phyloP scores from a whole-genome alignment of 2,329 filamentous ascomycete genomes.

The Pseudocercospora fijiensis region DNA sequence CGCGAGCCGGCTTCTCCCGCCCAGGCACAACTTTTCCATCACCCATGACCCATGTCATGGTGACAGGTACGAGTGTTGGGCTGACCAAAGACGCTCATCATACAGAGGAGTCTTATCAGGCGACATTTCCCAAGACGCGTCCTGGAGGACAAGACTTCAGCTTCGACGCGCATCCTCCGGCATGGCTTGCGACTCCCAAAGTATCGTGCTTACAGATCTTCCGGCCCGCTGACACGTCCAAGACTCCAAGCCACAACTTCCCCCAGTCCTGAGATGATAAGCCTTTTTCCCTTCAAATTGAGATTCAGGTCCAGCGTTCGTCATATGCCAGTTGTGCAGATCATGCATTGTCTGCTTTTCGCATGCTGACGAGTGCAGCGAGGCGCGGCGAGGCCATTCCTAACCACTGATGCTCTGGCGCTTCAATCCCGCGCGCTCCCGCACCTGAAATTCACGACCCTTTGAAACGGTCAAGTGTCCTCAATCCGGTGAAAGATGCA shows the following conservation, averaged over 20 bases:
- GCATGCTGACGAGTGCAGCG: constrained; percentile 1
- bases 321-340: background rate
- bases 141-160: constrained; percentile 5
- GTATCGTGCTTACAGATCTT: background rate
- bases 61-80: constrained; percentile 3
- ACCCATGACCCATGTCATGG: constrained; percentile 6
- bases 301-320: background rate
- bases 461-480: background rate
- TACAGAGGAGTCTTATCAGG: background rate
- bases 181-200: constrained; percentile 4
- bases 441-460: background rate
- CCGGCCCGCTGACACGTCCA: constrained; percentile 5
- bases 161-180: constrained; percentile 6
- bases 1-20: background rate
- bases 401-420: background rate
- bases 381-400: constrained; percentile 1
- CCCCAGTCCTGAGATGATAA: background rate
- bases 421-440: background rate
- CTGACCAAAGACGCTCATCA: background rate
- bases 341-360: background rate
- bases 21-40: constrained; percentile 6
- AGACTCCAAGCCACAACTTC: constrained; percentile 7
- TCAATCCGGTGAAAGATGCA: background rate
- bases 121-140: constrained; percentile 1
- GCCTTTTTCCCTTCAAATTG: background rate